Conservation (phyloP, 352 stramenopile genomes). For the Blastocystis hominis region DNA sequence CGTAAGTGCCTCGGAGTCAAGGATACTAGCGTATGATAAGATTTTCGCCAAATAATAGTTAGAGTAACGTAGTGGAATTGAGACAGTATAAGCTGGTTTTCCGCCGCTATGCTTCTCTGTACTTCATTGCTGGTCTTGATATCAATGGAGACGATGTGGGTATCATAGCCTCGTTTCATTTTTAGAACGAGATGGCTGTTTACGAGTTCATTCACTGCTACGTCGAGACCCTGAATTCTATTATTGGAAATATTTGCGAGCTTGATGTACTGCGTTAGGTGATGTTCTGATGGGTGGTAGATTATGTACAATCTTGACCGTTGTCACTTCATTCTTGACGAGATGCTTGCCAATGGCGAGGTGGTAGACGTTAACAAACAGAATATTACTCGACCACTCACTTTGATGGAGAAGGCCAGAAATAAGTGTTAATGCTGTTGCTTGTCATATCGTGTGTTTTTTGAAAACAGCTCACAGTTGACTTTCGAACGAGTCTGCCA, state of each 20-base stretch:
- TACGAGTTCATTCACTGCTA: slow-evolving; percentile 99
- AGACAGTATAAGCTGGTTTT: slow-evolving; percentile 94
- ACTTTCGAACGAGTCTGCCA: slow-evolving; percentile 32
- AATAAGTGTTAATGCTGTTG: slow-evolving; percentile 59
- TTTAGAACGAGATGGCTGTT: slow-evolving; percentile 94
- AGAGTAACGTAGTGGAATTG: slow-evolving; percentile 99
- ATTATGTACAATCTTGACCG: slow-evolving; percentile 81
- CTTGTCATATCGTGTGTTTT: slow-evolving; percentile 34
- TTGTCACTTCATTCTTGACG: slow-evolving; percentile 80
- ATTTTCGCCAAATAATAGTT: slow-evolving; percentile 31
- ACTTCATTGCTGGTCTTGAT: slow-evolving; percentile 98
- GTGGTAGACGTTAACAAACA: slow-evolving; percentile 57
- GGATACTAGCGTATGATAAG: slow-evolving; percentile 65
- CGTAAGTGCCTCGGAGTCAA: slow-evolving; percentile 93
- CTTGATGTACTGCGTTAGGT: slow-evolving; percentile 69
- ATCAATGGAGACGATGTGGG: slow-evolving; percentile 75
- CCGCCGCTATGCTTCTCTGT: slow-evolving; percentile 93
- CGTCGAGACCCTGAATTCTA: slow-evolving; percentile 97
- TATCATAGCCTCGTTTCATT: slow-evolving; percentile 57
- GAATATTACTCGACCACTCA: slow-evolving; percentile 58
- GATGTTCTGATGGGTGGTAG: slow-evolving; percentile 37
- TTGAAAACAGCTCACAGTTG: neutral
- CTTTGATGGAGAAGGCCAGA: slow-evolving; percentile 60
- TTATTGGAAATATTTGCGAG: slow-evolving; percentile 91
- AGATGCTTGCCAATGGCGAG: slow-evolving; percentile 66